A percentile compares a stretch with the other conserved stretches of the same genome.
phyloP scores from a whole-genome alignment of 2,329 filamentous ascomycete species.

The Penicillium concentricum region DNA sequence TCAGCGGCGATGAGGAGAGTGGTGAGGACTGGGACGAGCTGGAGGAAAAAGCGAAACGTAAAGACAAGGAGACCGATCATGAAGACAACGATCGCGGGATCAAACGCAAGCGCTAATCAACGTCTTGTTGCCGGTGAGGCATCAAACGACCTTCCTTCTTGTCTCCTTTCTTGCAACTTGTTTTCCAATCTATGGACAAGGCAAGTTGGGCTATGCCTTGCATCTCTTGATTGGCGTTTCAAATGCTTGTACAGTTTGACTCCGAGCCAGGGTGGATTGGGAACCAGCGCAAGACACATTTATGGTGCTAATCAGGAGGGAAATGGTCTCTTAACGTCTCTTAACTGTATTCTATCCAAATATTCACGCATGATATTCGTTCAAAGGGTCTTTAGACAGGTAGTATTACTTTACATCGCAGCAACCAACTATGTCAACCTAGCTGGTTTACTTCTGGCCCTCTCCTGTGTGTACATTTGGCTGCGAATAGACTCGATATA shows the following conservation, averaged over 20 bases:
- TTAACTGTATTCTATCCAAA: constrained; percentile 1
- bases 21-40: constrained; percentile 94
- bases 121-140: not conserved
- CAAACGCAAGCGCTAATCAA: constrained; percentile 67
- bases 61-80: constrained; percentile 56
- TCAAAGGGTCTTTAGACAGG: not conserved
- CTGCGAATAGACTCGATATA: not conserved
- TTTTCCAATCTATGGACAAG: not conserved
- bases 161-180: not conserved
- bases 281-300: not conserved
- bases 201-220: not conserved
- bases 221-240: not conserved
- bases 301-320: not conserved
- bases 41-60: constrained; percentile 75
- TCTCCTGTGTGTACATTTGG: not conserved
- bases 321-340: not conserved
- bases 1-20: constrained; percentile 65
- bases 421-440: not conserved
- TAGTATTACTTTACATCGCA: not conserved
- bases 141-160: constrained; percentile 2
- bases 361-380: not conserved
- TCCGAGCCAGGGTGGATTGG: not conserved
- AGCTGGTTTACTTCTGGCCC: not conserved
- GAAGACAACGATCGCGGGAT: constrained; percentile 62
- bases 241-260: not conserved